Evolutionary conservation across 1,284 basidiomycete species (phyloP), one percentile per base, ranked within the genome.

Genomic region (Gomphus bonarii): DNA sequence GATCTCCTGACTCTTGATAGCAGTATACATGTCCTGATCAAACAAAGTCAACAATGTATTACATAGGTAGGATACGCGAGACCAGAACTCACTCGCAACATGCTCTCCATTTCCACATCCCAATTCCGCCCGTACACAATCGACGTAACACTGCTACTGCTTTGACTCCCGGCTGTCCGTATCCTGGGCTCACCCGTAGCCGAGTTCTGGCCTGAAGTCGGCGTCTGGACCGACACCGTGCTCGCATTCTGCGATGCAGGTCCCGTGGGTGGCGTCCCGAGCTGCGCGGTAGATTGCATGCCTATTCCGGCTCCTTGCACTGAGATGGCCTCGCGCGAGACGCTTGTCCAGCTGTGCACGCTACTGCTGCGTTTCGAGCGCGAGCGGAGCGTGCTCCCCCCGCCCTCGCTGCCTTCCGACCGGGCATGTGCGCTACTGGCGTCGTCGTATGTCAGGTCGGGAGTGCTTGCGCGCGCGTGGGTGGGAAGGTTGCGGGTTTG

Each of bases 11-110:
- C 75, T 79, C 72, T 95, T 94, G 70, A 98, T 85, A 11, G 92
- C 85, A 59, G 79, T 80, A 74, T 95, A 99, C 76, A 99, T 97
- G 65, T 99, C 95, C 87, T 94, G 59, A 28, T n/a, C n/a, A 43
- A 50, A 50, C 20, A 54, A 47, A 25, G 30, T 57, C 43, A 43
- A 49, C n/a, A 59, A n/a, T n/a, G 63, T 55, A 8, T 43, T 30
- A 25, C n/a, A 25, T 58, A 54, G 47, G 36, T 54, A 46, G 31
- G 20, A 36, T 43, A 47, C n/a, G 7, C 42, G n/a, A n/a, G n/a
- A 30, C 20, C 53, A 14, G 51, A 10, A 64, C 72, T 46, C 58
- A 90, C 90, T 79, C 92, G 94, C 61, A 98, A 78, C 60, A 91
- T 68, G 60, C 63, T 79, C 68, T 97, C 94, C 75, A 97, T 83